Percentiles rank a stretch among this genome's conserved stretches.
phyloP scores from a whole-genome alignment of 164 flowering plant species.

The Cinnamomum chago region DNA sequence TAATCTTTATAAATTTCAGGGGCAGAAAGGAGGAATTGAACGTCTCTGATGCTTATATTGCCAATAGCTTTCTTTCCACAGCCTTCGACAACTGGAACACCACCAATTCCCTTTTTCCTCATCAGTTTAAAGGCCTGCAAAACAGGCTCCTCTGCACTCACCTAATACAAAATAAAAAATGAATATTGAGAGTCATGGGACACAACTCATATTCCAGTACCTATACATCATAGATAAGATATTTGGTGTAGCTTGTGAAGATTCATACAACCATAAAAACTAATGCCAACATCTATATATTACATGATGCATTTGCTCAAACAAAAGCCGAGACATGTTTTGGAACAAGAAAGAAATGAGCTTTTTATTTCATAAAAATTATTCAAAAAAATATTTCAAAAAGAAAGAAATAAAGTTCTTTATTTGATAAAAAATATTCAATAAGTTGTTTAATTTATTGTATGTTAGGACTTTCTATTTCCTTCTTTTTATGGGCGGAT shows the following conservation, averaged over 20 bases:
- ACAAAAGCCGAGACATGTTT: no score
- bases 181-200: not conserved
- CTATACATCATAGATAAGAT: not conserved
- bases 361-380: no score
- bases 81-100: slow-evolving; percentile 72
- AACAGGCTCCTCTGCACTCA: slow-evolving; percentile 83
- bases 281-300: no score
- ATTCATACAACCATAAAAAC: no score
- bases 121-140: slow-evolving; percentile 86
- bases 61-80: slow-evolving; percentile 64
- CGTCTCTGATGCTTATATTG: slow-evolving; percentile 84
- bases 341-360: no score
- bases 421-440: no score
- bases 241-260: not conserved
- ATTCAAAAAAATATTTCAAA: no score
- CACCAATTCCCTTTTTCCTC: slow-evolving; percentile 78
- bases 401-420: no score
- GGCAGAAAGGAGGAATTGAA: slow-evolving; percentile 74
- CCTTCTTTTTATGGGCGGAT: no score
- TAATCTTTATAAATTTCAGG: slow-evolving; percentile 89
- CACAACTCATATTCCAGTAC: not conserved
- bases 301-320: no score
- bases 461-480: no score
- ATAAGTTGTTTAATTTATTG: no score
- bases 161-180: slow-evolving; percentile 35